Evolutionary conservation across 2,329 filamentous ascomycete genomes (phyloP), one percentile per base, ranked within the genome.

Genomic region (Thelonectria olida): DNA sequence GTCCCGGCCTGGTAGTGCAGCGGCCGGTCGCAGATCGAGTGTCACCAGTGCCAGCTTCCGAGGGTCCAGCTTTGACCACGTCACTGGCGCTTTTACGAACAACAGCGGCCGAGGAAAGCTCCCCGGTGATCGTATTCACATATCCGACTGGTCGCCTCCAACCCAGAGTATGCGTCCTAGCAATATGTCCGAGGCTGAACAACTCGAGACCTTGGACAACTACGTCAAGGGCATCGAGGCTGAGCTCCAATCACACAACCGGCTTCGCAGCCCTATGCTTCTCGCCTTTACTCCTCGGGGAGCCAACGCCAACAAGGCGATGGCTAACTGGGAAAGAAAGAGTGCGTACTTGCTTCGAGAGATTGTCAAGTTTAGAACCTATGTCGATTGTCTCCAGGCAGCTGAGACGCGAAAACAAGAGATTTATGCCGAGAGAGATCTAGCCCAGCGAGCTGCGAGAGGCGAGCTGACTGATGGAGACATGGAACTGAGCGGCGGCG

Each of bases 291-390:
- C 92, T 13, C 91, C 93, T 3, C 88, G 93, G 27, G 91, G 95
- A 63, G 85, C 88, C 36, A 98, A 98, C 72, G 87, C 90, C 15
- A 82, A 82, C 64, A 94, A 91, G 77, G 93, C 95, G 15, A 95
- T 98, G 91, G 85, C 90, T 19, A 99, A 99, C 77, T 99, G 96
- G 95, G 94, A 99, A 81, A 89, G 91, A 73, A 98, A 98, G 81
- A 96, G 92, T 57, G 90, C 92, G 27, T 97, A 98, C 74, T 81
- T 99, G 39, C 84, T 98, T 12, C 85, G 92, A 34, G 96, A 99
- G 80, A 97, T 96, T 75, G 93, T 98, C 77, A 98, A 98, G 78
- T 98, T 97, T 80, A 85, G 91, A 62, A 98, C 94, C 0, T 99
- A 98, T 73, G 94, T 97, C 68, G 96, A 98, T 75, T 90, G 88